Evolutionary conservation across 164 flowering plant genomes (phyloP), one percentile per base, ranked within the genome.

Genomic region (Sedum album): DNA sequence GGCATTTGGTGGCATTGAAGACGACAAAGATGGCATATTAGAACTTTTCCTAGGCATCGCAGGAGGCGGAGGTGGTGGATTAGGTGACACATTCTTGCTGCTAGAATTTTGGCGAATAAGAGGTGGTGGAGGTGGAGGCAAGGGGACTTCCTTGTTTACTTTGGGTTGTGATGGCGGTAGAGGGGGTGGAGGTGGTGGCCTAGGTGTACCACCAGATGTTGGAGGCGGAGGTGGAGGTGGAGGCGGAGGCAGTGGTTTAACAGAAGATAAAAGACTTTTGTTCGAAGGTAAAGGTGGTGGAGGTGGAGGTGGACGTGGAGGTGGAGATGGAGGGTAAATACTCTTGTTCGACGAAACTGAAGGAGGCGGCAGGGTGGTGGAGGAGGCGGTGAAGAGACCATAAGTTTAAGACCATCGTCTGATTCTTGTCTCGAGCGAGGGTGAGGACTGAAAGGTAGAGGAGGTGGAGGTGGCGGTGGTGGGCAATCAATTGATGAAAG

Each of bases 101-200:
- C 30, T 7, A 62, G 39, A 62, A 17, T 23, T 61, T 23, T n/a
- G 44, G 68, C 25, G 17, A 28, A 66, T 61, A 31, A 72, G 74
- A 4, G 69, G 66, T 20, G 73, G 69, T 13, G 38, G 38, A 35
- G 38, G 7, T 35, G 38, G 38, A 7, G 76, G 71, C 31, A 33
- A 57, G 75, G 53, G 70, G 10, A 28, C 14, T 23, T 64, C 66
- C 5, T 15, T 31, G 21, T 17, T 36, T 28, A 18, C 39, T 36
- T 31, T 28, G 66, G 66, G 36, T 18, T 10, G 66, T n/a, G 41
- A 51, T 53, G 20, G 71, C 23, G 38, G 65, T 21, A 57, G 73
- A 0, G 73, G 72, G 4, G 76, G 80, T 6, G 80, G 70, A 0
- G 78, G 76, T 9, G 81, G 69, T 28, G 72, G 28, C 35, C 31